phyloP scores from a whole-genome alignment of 2,329 filamentous ascomycete species.

The Coniochaeta sp. region DNA sequence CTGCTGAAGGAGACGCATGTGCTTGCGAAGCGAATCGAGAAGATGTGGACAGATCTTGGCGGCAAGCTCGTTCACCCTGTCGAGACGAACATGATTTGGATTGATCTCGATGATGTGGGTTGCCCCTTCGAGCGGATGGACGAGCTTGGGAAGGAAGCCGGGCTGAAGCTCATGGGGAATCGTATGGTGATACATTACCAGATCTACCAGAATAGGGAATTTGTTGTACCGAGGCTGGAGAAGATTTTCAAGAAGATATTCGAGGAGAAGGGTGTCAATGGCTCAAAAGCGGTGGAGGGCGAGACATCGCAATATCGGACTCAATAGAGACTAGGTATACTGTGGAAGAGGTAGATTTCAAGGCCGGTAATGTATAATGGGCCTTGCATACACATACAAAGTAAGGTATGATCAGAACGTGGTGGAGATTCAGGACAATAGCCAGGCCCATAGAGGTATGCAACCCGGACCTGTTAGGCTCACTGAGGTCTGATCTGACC shows the following conservation, averaged over 20 bases:
- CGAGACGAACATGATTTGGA: conserved; percentile 90
- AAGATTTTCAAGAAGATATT: conserved; percentile 41
- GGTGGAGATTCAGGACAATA: neutral
- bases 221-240: conserved; percentile 50
- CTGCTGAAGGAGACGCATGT: conserved; percentile 53
- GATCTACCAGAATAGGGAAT: conserved; percentile 53
- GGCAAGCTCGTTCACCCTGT: conserved; percentile 62
- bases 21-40: conserved; percentile 52
- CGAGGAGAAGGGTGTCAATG: conserved; percentile 12
- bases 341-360: no score
- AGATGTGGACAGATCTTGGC: conserved; percentile 60
- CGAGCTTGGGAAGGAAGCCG: conserved; percentile 31
- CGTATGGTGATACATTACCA: conserved; percentile 48
- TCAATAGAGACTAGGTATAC: no score
- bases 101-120: conserved; percentile 60
- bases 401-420: no score
- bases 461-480: neutral
- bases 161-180: conserved; percentile 31
- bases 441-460: neutral
- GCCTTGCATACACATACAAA: no score
- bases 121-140: conserved; percentile 29
- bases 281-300: neutral
- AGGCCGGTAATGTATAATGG: no score
- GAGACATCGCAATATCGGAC: conserved; percentile 4
- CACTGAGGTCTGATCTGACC: neutral